Percentiles rank a stretch among this genome's conserved stretches.
Conservation (phyloP, 345 rosid genomes). For the Zanthoxylum bungeanum region DNA sequence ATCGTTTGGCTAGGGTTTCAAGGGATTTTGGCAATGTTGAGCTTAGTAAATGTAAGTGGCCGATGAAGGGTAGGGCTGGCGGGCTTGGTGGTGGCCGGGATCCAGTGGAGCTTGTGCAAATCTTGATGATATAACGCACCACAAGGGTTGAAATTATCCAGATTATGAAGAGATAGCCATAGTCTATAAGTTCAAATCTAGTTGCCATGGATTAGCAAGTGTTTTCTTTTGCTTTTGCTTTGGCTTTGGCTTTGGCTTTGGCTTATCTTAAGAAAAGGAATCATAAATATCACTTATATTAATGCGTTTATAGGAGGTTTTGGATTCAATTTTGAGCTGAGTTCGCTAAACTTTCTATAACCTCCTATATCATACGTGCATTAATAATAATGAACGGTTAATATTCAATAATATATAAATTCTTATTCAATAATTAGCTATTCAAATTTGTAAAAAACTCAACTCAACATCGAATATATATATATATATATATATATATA, state of each 20-base stretch:
- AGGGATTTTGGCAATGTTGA: conserved; percentile 26
- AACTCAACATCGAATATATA: too few species aligned
- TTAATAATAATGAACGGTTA: too few species aligned
- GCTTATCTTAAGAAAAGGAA: not conserved
- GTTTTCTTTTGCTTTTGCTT: not conserved
- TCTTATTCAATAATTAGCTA: too few species aligned
- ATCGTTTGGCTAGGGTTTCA: conserved; percentile 24
- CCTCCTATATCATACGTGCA: too few species aligned
- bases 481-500: too few species aligned
- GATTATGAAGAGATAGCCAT: not conserved
- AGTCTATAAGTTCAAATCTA: not conserved
- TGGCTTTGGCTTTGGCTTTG: not conserved
- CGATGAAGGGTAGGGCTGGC: conserved; percentile 35
- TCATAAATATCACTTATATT: not conserved
- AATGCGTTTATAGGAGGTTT: not conserved
- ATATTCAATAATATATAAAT: too few species aligned
- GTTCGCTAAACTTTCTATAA: too few species aligned
- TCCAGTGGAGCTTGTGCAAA: not conserved
- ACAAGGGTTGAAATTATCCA: conserved; percentile 18
- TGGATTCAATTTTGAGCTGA: too few species aligned
- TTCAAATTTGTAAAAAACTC: too few species aligned
- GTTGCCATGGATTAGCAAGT: not conserved
- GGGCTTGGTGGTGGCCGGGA: conserved; percentile 38
- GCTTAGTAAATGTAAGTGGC: conserved; percentile 40
- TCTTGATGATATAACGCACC: conserved; percentile 17